These are phyloP conservation scores for Odontarrhena argentea DNA, from an alignment of 345 rosid species.

Conservation along the genomic window DNA sequence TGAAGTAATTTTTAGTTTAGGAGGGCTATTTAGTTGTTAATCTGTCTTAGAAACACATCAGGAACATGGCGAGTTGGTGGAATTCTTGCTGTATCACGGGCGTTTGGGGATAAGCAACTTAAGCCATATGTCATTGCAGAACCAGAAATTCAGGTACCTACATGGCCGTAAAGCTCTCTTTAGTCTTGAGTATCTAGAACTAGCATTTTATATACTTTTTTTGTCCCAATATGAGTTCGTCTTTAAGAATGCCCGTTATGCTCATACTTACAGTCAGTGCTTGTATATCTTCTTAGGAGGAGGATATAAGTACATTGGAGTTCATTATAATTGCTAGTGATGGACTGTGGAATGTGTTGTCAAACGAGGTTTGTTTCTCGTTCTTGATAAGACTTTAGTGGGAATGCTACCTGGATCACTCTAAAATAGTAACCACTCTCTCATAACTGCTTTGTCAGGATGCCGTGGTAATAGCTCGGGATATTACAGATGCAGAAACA, in stretches of 20 bases:
- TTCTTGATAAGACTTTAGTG: background rate
- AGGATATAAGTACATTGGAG: constrained; percentile 81
- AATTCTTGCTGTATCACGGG: constrained; percentile 98
- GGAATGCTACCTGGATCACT: background rate
- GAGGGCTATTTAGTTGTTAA: background rate
- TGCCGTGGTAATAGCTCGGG: constrained; percentile 71
- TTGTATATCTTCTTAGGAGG: constrained; percentile 65
- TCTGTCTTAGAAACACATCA: constrained; percentile 24
- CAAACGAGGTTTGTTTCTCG: constrained; percentile 56
- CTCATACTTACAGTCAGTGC: background rate
- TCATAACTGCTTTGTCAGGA: constrained; percentile 51
- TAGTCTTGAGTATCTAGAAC: background rate
- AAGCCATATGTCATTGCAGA: constrained; percentile 98
- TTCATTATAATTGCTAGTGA: constrained; percentile 96
- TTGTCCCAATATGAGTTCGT: background rate
- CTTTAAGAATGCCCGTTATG: background rate
- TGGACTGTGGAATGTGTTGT: constrained; percentile 96
- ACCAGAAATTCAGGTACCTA: constrained; percentile 87
- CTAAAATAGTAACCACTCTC: background rate
- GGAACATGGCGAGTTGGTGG: constrained; percentile 99
- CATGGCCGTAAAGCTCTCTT: background rate
- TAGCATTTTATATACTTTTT: background rate
- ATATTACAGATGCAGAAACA: constrained; percentile 77
- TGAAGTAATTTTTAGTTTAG: background rate
- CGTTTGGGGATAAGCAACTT: constrained; percentile 94